These are phyloP conservation scores for Oryza longistaminata DNA, from an alignment of 176 grass and related monocot species.

Conservation along the genomic window DNA sequence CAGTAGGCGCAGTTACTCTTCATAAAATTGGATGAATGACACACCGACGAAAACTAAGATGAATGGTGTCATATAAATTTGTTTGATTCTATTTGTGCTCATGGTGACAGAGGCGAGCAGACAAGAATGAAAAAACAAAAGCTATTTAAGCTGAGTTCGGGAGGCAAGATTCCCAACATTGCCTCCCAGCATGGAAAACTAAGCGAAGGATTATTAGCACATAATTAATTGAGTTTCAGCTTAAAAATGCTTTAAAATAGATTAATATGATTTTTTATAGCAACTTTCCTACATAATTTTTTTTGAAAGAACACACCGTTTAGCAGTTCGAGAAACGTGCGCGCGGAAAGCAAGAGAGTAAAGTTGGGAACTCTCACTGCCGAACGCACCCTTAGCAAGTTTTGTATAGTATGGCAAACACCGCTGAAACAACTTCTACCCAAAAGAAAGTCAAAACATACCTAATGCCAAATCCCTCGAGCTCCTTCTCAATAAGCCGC, in stretches of 20 bases:
- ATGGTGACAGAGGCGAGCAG: background rate
- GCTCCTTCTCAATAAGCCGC: constrained; percentile 94
- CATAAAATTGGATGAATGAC: constrained; percentile 14
- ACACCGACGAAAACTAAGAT: background rate
- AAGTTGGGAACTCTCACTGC: too few relatives aligned
- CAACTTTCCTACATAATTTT: too few relatives aligned
- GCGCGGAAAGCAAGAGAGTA: too few relatives aligned
- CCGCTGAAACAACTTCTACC: background rate
- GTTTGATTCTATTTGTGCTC: background rate
- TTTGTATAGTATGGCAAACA: background rate
- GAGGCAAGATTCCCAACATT: too few relatives aligned
- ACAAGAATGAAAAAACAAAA: background rate
- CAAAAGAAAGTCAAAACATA: constrained; percentile 28
- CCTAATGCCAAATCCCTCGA: constrained; percentile 98
- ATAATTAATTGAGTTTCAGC: too few relatives aligned
- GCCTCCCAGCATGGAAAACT: too few relatives aligned
- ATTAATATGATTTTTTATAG: too few relatives aligned
- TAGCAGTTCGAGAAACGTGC: too few relatives aligned
- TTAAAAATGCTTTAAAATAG: too few relatives aligned
- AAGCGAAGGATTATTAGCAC: too few relatives aligned
- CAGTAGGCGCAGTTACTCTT: background rate
- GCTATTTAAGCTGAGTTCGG: too few relatives aligned
- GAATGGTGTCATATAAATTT: background rate
- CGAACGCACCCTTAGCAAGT: background rate
- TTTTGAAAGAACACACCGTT: too few relatives aligned